phyloP scores from a whole-genome alignment of 2,329 filamentous ascomycete species.

The Kalmusia sp. region DNA sequence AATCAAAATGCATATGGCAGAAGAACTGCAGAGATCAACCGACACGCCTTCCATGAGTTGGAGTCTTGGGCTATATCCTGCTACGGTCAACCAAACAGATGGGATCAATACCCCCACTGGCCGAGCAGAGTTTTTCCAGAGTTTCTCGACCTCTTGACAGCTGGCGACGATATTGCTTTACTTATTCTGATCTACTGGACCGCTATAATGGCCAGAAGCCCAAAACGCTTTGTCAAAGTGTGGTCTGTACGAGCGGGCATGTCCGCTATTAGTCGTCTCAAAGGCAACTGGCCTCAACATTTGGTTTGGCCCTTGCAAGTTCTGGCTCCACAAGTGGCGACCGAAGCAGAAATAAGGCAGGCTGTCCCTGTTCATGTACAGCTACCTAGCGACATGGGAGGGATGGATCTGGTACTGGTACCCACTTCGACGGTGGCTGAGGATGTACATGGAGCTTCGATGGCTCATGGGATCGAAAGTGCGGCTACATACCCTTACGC shows the following conservation, averaged over 20 bases:
- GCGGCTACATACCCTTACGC: neutral
- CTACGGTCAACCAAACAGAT: slow-evolving; percentile 9
- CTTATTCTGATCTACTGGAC: slow-evolving; percentile 20
- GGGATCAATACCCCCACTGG: slow-evolving; percentile 16
- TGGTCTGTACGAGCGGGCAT: slow-evolving; percentile 16
- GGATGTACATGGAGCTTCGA: neutral
- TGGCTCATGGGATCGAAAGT: neutral
- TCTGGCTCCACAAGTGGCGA: neutral
- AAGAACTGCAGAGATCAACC: slow-evolving; percentile 7
- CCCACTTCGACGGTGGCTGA: neutral
- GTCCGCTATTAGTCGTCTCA: slow-evolving; percentile 1
- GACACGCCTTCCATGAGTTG: slow-evolving; percentile 15
- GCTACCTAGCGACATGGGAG: neutral
- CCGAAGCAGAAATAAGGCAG: neutral
- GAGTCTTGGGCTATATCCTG: slow-evolving; percentile 12
- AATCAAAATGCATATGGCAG: slow-evolving; percentile 2
- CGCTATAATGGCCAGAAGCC: slow-evolving; percentile 12
- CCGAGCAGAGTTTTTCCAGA: slow-evolving; percentile 6
- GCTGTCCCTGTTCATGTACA: neutral
- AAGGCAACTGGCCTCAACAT: slow-evolving; percentile 11
- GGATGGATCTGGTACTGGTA: neutral
- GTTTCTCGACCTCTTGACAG: slow-evolving; percentile 12
- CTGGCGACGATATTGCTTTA: slow-evolving; percentile 16
- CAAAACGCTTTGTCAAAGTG: slow-evolving; percentile 10
- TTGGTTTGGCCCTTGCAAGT: slow-evolving; percentile 12